Evolutionary conservation across 2,329 filamentous ascomycete genomes (phyloP).

Genomic region (Emergomyces pasteurianus): DNA sequence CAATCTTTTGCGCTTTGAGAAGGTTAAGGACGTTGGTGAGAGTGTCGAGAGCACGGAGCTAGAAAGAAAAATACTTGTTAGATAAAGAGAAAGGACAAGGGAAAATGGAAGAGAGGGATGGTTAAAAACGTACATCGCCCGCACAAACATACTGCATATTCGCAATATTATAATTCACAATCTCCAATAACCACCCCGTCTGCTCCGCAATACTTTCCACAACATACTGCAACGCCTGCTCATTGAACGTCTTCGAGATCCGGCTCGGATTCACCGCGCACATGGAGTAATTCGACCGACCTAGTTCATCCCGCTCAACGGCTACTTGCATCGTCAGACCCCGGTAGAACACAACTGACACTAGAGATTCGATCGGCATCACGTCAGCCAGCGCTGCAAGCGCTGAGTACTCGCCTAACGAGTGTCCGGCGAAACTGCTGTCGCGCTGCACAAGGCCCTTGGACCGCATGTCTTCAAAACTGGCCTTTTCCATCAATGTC

Average conservation of each 20-base stretch:
- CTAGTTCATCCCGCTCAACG: conserved; percentile 84
- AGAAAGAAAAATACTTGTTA: conserved; percentile 3
- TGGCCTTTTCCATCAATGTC: conserved; percentile 98
- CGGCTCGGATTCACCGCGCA: conserved; percentile 97
- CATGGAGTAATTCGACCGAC: conserved; percentile 98
- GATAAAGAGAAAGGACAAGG: neutral
- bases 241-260: conserved; percentile 97
- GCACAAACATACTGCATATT: conserved; percentile 60
- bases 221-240: conserved; percentile 91
- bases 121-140: conserved; percentile 41
- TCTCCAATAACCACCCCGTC: conserved; percentile 91
- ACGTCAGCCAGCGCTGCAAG: conserved; percentile 93
- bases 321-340: conserved; percentile 98
- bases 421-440: conserved; percentile 96
- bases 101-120: neutral
- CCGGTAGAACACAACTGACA: conserved; percentile 98
- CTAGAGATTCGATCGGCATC: conserved; percentile 98
- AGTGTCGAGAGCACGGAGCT: conserved; percentile 52
- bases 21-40: conserved; percentile 79
- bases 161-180: conserved; percentile 85
- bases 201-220: conserved; percentile 90
- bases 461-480: conserved; percentile 96
- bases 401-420: conserved; percentile 94
- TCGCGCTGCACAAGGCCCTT: conserved; percentile 93
- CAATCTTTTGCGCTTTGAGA: conserved; percentile 91